Conservation (phyloP, 2,329 filamentous ascomycete species). For the Coleophoma eucalyptorum region DNA sequence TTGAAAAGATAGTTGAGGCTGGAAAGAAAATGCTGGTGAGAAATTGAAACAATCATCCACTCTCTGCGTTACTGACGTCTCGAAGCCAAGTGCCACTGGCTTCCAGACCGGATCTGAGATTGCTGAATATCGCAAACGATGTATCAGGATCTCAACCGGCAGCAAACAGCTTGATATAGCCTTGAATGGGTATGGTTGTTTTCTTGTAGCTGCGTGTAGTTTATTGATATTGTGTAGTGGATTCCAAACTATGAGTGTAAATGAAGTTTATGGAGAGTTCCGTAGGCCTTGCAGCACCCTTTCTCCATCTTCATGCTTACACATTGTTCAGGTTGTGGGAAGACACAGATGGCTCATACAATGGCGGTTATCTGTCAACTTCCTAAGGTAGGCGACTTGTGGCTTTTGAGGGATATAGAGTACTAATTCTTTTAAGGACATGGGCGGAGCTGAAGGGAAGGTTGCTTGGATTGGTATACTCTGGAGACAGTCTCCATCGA, state of each 20-base stretch:
- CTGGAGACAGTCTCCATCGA: too few relatives aligned
- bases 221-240: constrained; percentile 38
- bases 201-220: background rate
- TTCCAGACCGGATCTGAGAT: constrained; percentile 66
- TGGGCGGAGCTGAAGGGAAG: constrained; percentile 65
- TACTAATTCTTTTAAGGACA: constrained; percentile 33
- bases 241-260: constrained; percentile 69
- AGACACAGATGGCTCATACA: constrained; percentile 67
- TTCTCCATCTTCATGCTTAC: background rate
- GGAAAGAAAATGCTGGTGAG: constrained; percentile 37
- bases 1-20: constrained; percentile 68
- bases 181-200: constrained; percentile 49
- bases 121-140: constrained; percentile 56
- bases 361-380: constrained; percentile 60
- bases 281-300: constrained; percentile 27
- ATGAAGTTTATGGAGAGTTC: constrained; percentile 59
- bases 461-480: constrained; percentile 60
- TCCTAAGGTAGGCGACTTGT: constrained; percentile 34
- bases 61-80: constrained; percentile 9
- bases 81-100: constrained; percentile 51
- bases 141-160: constrained; percentile 64
- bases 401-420: background rate
- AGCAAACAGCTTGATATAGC: constrained; percentile 65
- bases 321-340: constrained; percentile 48
- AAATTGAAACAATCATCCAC: background rate